Evolutionary conservation across 2,329 filamentous ascomycete genomes (phyloP), one percentile per base, ranked within the genome.

Genomic region (Ophiostoma tasmaniense): DNA sequence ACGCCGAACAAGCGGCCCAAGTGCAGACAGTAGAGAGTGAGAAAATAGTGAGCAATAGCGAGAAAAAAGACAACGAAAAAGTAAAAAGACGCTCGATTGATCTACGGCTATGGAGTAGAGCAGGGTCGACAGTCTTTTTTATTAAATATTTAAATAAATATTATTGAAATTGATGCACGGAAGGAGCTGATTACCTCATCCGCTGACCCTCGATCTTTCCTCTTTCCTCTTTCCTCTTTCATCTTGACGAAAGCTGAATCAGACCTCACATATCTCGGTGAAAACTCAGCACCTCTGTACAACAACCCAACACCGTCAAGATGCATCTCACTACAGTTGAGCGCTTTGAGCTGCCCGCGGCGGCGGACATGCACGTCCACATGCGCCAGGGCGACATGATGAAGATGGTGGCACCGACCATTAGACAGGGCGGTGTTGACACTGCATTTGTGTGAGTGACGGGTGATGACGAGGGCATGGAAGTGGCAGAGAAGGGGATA

Each of bases 331-430:
- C 75, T 67, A 74, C 69, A 3, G 50, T 69, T 4, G 55, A 77
- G 70, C 74, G 71, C 42, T 75, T 76, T 61, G 83, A 87, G 79
- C 81, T 90, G 74, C 86, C 87, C 66, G 83, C 88, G 28, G 81
- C 87, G 71, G 88, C 88, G 67, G 88, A 90, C 77, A 86, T 90
- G 79, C 87, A 89, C 74, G 89, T 91, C 74, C 89, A 92, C 77
- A 81, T 92, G 73, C 86, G 89, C 37, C 86, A 91, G 77, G 89
- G 84, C 25, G 81, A 84, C 70, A 85, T 88, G 81, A 87, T 89
- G 83, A 80, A 87, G 70, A 74, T 82, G 42, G 83, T 85, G 28
- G 80, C 79, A 62, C 82, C 83, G 25, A 50, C 81, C 22, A 77
- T 85, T 66, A 5, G 39, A n/a, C 71, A 72, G 64, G 74, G 74